Evolutionary conservation across 805 yeast species (phyloP), one percentile per base, ranked within the genome.

Genomic region (Candida sanyiensis): DNA sequence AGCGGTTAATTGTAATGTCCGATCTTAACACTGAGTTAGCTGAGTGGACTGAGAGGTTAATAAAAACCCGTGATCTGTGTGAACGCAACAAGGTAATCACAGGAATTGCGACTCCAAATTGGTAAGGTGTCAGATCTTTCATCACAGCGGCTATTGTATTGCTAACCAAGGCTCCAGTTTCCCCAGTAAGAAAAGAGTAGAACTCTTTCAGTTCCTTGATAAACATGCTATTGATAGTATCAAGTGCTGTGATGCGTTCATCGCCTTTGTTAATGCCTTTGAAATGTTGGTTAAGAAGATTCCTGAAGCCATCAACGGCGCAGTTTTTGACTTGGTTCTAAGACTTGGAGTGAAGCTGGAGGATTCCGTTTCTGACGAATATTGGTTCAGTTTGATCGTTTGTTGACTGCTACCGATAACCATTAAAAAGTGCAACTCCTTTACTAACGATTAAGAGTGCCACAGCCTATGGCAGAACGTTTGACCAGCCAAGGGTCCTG

Each of bases 311-410:
- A n/a, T n/a, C 17, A 45, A 39, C 17, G 26, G 45, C 4, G 24
- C 33, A 19, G 20, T 53, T 20, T 45, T 55, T 35, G 54, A 52
- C 18, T 35, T 50, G 7, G 40, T 52, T 5, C 34, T 55, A 22
- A 49, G 42, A 28, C 48, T 52, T 43, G 59, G 59, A 1, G 26
- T 50, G 12, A 43, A 43, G 23, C 44, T 51, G n/a, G 40, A 47
- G 21, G 10, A 28, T 0, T 29, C 37, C 2, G 38, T 37, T 5
- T 42, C 50, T 18, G 57, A 52, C 32, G 28, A 28, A 10, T 55
- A 44, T 33, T 55, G 58, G 58, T 54, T 52, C 28, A 15, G 29
- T 6, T 38, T 48, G 10, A 46, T 48, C 28, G 51, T 48, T 20
- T 8, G 50, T 41, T n/a, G n/a, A 27, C 12, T 9, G 12, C 18